Evolutionary conservation across 2,329 filamentous ascomycete genomes (phyloP), one percentile per base, ranked within the genome.

Genomic region (Fusarium cicatricum): DNA sequence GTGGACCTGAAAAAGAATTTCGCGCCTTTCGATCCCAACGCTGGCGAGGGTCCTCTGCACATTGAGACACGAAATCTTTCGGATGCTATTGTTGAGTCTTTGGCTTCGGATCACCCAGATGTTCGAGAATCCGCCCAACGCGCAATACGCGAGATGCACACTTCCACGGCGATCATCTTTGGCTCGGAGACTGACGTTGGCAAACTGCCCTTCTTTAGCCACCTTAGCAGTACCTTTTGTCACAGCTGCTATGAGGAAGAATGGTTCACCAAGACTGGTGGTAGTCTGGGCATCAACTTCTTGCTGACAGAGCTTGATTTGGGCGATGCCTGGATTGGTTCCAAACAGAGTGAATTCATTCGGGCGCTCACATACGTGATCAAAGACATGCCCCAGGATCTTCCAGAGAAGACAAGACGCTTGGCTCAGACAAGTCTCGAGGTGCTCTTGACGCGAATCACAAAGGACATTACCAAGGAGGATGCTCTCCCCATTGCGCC

Each of bases 181-280:
- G 93, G 93, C 3, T 86, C 85, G 1, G 80, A 88, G 33, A 83
- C 82, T 17, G 84, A 90, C 47, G 87, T 93, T 28, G 86, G 90
- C 29, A 87, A 87, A 51, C 82, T 99, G 9, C 86, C 89, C 1
- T 91, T 99, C 75, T 99, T 99, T 76, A 84, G 83, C 54, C 88
- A 94, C 68, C 81, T 99, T 6, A 89, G 90, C 33, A 90, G 87
- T 56, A 88, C 88, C 1, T 97, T 98, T 72, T 95, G 91, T 66
- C 95, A 99, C 72, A 92, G 91, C 62, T 99, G 95, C 73, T 93
- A 97, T 68, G 92, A 95, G 68, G 94, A 99, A 72, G 95, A 99
- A 69, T 99, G 96, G 95, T 99, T 97, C 71, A 93, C 93, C 46
- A 99, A 99, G 76, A 90, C 92, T 32, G 95, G 94, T 42, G 95